These are phyloP conservation scores for Gomphus bonarii DNA, from an alignment of 1,284 basidiomycete genomes.

Conservation along the genomic window DNA sequence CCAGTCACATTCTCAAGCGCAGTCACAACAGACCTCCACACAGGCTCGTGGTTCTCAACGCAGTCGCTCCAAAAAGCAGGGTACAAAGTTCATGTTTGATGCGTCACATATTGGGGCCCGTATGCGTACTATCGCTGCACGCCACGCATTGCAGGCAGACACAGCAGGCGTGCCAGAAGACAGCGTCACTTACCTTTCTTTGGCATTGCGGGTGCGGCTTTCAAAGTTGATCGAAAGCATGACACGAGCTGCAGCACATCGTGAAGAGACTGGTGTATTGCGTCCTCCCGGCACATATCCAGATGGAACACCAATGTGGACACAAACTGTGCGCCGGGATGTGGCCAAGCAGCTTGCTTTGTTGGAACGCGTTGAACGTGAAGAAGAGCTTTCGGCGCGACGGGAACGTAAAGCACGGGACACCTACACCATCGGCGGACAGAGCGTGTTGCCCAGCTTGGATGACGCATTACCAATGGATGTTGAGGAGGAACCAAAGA, in stretches of 20 bases:
- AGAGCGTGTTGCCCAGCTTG: slow-evolving; percentile 24
- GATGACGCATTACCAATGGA: slow-evolving; percentile 22
- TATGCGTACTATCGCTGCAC: slow-evolving; percentile 50
- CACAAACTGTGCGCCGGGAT: slow-evolving; percentile 59
- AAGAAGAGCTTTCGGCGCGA: slow-evolving; percentile 66
- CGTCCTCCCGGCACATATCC: slow-evolving; percentile 54
- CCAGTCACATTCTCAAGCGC: slow-evolving; percentile 48
- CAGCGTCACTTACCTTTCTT: slow-evolving; percentile 63
- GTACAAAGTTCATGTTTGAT: slow-evolving; percentile 53
- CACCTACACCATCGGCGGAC: slow-evolving; percentile 39
- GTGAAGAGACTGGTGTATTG: slow-evolving; percentile 59
- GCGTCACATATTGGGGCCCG: slow-evolving; percentile 46
- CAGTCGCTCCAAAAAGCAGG: slow-evolving; percentile 61
- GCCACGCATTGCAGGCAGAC: slow-evolving; percentile 26
- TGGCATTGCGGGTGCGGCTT: slow-evolving; percentile 66
- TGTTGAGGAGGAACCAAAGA: slow-evolving; percentile 19
- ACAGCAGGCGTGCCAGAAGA: slow-evolving; percentile 48
- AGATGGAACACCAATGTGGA: slow-evolving; percentile 68
- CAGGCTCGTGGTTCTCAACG: slow-evolving; percentile 8
- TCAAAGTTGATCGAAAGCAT: slow-evolving; percentile 62
- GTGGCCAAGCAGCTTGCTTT: slow-evolving; percentile 63
- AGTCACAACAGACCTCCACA: slow-evolving; percentile 36
- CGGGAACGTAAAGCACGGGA: slow-evolving; percentile 62
- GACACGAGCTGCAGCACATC: slow-evolving; percentile 63
- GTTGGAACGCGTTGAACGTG: slow-evolving; percentile 66